Conservation (phyloP, 2,329 filamentous ascomycete genomes). For the Pseudogymnoascus verrucosus region DNA sequence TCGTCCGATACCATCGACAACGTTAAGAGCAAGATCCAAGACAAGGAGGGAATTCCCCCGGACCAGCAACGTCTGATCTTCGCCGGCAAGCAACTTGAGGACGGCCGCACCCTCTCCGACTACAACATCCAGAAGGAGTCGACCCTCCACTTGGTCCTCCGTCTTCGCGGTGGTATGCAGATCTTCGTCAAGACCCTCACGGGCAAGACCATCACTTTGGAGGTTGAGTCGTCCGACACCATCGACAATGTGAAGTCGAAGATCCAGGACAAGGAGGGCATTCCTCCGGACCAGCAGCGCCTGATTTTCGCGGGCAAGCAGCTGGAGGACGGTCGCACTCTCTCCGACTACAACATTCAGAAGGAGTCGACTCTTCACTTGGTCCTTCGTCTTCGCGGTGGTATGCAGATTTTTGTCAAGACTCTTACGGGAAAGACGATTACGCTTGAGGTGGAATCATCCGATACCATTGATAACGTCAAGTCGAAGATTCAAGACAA, state of each 20-base stretch:
- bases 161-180: conserved; percentile 84
- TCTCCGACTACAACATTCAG: conserved; percentile 96
- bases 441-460: conserved; percentile 59
- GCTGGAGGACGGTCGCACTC: conserved; percentile 81
- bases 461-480: conserved; percentile 63
- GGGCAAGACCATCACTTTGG: conserved; percentile 89
- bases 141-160: conserved; percentile 77
- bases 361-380: conserved; percentile 79
- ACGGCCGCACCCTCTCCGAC: conserved; percentile 11
- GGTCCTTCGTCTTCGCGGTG: conserved; percentile 73
- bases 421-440: conserved; percentile 64
- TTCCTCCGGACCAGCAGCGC: conserved; percentile 90
- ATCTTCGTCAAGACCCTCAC: conserved; percentile 83
- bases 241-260: conserved; percentile 94
- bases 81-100: too few relatives aligned
- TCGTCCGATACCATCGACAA: conserved; percentile 91
- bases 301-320: conserved; percentile 93
- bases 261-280: conserved; percentile 90
- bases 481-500: conserved; percentile 66
- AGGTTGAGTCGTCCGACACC: conserved; percentile 82
- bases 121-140: conserved; percentile 97
- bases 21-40: conserved; percentile 94
- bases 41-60: conserved; percentile 94
- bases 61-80: conserved; percentile 68
- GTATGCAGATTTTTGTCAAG: conserved; percentile 71